Conservation (phyloP, 805 yeast genomes). For the Saccharomycopsis babjevae region DNA sequence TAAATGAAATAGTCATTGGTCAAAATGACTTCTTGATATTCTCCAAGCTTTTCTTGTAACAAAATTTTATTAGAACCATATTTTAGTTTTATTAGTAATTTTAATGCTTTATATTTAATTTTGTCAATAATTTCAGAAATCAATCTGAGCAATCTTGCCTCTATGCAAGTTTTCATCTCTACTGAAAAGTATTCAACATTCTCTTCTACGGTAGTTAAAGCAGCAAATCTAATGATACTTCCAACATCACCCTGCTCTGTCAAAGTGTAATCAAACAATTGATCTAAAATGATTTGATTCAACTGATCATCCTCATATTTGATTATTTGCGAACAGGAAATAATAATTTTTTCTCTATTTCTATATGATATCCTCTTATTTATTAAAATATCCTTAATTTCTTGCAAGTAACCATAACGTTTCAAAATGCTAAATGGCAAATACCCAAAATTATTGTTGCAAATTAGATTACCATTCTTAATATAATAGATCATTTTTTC, state of each 20-base stretch:
- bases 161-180: constrained; percentile 20
- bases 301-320: neutral
- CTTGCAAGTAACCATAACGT: constrained; percentile 19
- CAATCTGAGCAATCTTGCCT: constrained; percentile 39
- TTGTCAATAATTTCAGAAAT: constrained; percentile 55
- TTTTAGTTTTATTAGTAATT: constrained; percentile 26
- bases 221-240: constrained; percentile 49
- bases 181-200: constrained; percentile 21
- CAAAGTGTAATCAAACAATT: constrained; percentile 65
- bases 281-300: constrained; percentile 23
- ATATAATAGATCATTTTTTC: constrained; percentile 30
- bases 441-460: constrained; percentile 30
- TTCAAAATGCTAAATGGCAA: constrained; percentile 6
- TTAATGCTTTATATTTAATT: constrained; percentile 33
- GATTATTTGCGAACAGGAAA: neutral
- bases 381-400: constrained; percentile 24
- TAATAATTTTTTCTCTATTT: constrained; percentile 18
- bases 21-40: neutral
- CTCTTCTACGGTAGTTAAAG: constrained; percentile 31
- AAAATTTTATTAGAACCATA: neutral
- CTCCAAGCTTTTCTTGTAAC: neutral
- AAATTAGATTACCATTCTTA: constrained; percentile 29
- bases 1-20: constrained; percentile 7
- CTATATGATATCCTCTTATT: constrained; percentile 24
- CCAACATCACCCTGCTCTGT: constrained; percentile 93